Evolutionary conservation across 2,329 filamentous ascomycete species (phyloP).

Genomic region (Cladosporium sp.): DNA sequence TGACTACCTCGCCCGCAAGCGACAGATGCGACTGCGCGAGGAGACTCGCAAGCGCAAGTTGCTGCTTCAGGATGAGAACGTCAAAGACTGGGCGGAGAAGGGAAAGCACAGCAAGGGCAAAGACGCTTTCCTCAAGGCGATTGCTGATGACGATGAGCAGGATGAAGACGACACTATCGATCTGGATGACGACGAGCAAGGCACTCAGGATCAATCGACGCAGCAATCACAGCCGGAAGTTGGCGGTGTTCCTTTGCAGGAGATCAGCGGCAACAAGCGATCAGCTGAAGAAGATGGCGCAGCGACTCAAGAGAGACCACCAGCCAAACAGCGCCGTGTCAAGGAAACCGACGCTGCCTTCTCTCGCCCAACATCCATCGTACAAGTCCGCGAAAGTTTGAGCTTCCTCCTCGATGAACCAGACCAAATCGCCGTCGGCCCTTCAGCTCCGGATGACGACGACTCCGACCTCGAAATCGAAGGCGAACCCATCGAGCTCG

Average conservation of each 20-base stretch:
- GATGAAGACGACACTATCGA: conserved; percentile 66
- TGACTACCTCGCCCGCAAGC: conserved; percentile 70
- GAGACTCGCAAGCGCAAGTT: conserved; percentile 91
- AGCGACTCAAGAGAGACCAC: conserved; percentile 40
- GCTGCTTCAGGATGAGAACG: conserved; percentile 81
- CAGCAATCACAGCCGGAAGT: conserved; percentile 27
- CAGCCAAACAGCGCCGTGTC: conserved; percentile 34
- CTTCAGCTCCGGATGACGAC: conserved; percentile 53
- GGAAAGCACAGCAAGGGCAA: conserved; percentile 62
- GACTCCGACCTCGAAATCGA: conserved; percentile 41
- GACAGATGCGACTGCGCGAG: conserved; percentile 79
- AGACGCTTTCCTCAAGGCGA: conserved; percentile 82
- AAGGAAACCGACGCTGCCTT: conserved; percentile 40
- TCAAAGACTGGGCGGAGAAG: conserved; percentile 69
- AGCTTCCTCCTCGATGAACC: conserved; percentile 77
- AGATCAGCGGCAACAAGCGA: conserved; percentile 35
- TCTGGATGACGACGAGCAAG: conserved; percentile 58
- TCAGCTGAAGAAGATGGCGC: conserved; percentile 22
- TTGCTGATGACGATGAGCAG: conserved; percentile 74
- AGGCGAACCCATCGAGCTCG: conserved; percentile 20
- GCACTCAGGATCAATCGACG: conserved; percentile 36
- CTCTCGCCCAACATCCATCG: conserved; percentile 69
- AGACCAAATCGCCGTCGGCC: conserved; percentile 28
- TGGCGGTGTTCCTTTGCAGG: conserved; percentile 24
- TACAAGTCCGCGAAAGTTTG: conserved; percentile 79